Base-by-base conservation (phyloP, 345 rosid genomes). In the Hibiscus tridactylites region DNA sequence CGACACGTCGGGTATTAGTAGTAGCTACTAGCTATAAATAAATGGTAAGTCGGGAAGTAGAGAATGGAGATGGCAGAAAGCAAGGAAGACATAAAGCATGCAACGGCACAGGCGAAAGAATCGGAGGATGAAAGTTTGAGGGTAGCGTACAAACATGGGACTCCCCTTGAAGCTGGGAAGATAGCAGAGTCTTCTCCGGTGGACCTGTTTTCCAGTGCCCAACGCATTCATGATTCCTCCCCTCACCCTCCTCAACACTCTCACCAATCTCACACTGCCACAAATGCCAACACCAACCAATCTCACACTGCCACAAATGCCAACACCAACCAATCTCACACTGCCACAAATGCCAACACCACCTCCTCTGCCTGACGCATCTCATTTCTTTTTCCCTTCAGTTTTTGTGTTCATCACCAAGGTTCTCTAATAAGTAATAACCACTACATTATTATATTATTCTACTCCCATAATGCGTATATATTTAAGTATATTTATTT, bases 141-240 rank as follows among this genome's bases (percentile, higher is more conserved):
- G 68, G 70, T 73, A 0, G 24, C 35, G 4, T 85, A 85, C 77
- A 68, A 79, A 78, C 82, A 79, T 19, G 88, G 82, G 3, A 83
- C 83, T 6, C 81, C 85, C 6, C 82, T 83, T 21, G 88, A 81
- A 65, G 83, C 62, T 8, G 85, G 86, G 16, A 80, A 81, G 71
- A 78, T 80, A 12, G 82, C 89, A 0, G 84, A 80, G 4, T 85
- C 87, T 42, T 75, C 79, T 24, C 81, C 85, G 0, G 80, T 80
- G 33, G 73, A 78, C 58, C 73, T 83, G 47, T 83, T 78, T 68
- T 76, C 87, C 17, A 12, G 65, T 56, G 85, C 83, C 52, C 77
- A 57, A 50, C 64, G 60, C 37, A 58, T 78, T 21, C 61, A 9
- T 3, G 21, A 19, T 9, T 17, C 68, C 10, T 2, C 5, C 21